Base-by-base conservation (phyloP, 345 rosid genomes). In the Pugionium cornutum region DNA sequence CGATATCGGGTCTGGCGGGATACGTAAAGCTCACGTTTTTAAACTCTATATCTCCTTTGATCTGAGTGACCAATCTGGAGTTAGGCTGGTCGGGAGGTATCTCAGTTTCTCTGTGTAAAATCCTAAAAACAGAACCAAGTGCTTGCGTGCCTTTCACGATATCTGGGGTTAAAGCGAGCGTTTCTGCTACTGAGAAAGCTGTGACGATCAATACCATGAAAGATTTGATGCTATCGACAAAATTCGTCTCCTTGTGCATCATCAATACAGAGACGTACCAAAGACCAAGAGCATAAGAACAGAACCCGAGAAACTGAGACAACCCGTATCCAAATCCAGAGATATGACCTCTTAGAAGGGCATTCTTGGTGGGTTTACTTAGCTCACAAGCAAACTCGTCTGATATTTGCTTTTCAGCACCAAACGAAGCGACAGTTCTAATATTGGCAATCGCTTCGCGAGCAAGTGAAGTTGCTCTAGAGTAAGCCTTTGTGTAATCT, bases 61-160 rank as follows among this genome's bases (percentile, higher is more conserved):
- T 56, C 11, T 75, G 69, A 53, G 57, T 40, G 10, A 82, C 81
- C 28, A 64, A 7, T 53, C 51, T 80, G 1, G 91, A 80, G 52
- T 71, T 44, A 3, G 79, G 75, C 58, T 73, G 69, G 18, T 82
- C 53, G 2, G 90, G 79, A 34, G 80, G 53, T 32, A 89, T 85
- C 3, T 75, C 78, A 0, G 91, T 82, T 58, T 69, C 76, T 61
- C 89, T 77, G 63, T 81, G 62, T 37, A 92, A 81, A 62, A 89
- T 80, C 10, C 83, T 64, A 48, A 89, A 89, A 60, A 92, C 92
- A 0, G 95, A 81, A n/a, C 74, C 78, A 0, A 92, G 84, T 34
- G 91, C 96, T 59, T 84, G 92, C 7, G 90, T 76, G n/a, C 98
- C 96, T 83, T 89, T 92, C 29, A 87, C 86, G 48, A 89, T 82